phyloP scores from a whole-genome alignment of 495 filamentous ascomycete genomes.

The Sporormia fimetaria region DNA sequence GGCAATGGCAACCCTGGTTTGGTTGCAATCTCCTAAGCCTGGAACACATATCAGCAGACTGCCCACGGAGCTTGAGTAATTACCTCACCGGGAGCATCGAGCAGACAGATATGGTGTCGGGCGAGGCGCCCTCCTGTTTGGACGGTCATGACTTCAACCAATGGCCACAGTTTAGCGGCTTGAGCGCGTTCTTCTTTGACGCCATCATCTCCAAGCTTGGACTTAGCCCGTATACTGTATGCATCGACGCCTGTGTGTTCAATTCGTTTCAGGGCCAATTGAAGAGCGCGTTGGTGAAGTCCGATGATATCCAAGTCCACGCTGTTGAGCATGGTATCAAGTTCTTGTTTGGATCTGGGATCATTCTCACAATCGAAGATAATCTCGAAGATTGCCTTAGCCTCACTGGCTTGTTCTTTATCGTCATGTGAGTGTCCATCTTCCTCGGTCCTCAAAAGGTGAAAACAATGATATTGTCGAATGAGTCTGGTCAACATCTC shows the following conservation, averaged over 20 bases:
- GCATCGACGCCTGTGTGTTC: slow-evolving; percentile 2
- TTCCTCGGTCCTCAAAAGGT: slow-evolving; percentile 6
- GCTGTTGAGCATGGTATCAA: neutral
- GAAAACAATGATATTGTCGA: slow-evolving; percentile 6
- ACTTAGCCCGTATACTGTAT: too few species aligned
- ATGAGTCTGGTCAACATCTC: slow-evolving; percentile 2
- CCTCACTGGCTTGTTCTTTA: neutral
- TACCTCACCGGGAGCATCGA: too few species aligned
- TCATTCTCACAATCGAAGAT: slow-evolving; percentile 6
- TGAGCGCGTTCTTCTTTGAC: too few species aligned
- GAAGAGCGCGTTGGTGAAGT: neutral
- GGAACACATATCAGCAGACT: neutral
- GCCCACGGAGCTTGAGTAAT: too few species aligned
- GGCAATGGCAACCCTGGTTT: slow-evolving; percentile 2
- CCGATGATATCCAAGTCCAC: neutral
- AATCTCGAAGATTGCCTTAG: slow-evolving; percentile 1
- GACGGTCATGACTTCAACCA: too few species aligned
- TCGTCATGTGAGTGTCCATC: neutral
- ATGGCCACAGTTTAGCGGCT: too few species aligned
- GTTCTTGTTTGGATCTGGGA: neutral
- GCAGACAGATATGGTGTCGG: too few species aligned
- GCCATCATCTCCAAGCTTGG: too few species aligned
- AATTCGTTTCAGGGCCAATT: slow-evolving; percentile 4
- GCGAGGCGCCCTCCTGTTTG: too few species aligned
- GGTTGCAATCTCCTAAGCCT: slow-evolving; percentile 11